These are phyloP conservation scores for Populus hybrid DNA, from an alignment of 441 rosid species.

Conservation along the genomic window DNA sequence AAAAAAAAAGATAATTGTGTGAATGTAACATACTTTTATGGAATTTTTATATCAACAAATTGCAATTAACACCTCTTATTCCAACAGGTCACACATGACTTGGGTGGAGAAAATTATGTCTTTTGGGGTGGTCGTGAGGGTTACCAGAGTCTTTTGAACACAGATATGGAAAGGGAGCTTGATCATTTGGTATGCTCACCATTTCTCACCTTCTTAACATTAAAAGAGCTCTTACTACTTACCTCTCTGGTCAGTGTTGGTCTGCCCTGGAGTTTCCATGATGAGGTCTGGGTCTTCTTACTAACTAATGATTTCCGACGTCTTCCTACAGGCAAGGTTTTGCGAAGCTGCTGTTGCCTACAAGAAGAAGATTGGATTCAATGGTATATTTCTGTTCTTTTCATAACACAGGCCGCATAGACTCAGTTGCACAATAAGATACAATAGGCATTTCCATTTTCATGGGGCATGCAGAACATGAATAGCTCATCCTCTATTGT, in stretches of 20 bases:
- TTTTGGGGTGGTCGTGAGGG: slow-evolving; percentile 99
- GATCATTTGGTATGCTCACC: slow-evolving; percentile 57
- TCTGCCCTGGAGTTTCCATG: background rate
- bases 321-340: slow-evolving; percentile 63
- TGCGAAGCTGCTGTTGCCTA: slow-evolving; percentile 82
- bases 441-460: background rate
- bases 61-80: background rate
- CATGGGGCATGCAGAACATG: background rate
- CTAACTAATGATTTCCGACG: background rate
- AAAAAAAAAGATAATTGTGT: background rate
- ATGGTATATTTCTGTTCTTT: slow-evolving; percentile 42
- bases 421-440: background rate
- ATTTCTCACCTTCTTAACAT: background rate
- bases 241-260: background rate
- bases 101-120: slow-evolving; percentile 95
- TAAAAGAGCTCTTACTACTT: background rate
- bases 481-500: background rate
- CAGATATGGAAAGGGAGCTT: slow-evolving; percentile 96
- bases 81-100: slow-evolving; percentile 74
- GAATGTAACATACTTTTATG: background rate
- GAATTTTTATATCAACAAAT: background rate
- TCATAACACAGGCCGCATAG: background rate
- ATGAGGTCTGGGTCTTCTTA: background rate
- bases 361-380: slow-evolving; percentile 98
- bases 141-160: slow-evolving; percentile 87